These are phyloP conservation scores for Phaseolus coccineus DNA, from an alignment of 331 rosid genomes.

Conservation along the genomic window DNA sequence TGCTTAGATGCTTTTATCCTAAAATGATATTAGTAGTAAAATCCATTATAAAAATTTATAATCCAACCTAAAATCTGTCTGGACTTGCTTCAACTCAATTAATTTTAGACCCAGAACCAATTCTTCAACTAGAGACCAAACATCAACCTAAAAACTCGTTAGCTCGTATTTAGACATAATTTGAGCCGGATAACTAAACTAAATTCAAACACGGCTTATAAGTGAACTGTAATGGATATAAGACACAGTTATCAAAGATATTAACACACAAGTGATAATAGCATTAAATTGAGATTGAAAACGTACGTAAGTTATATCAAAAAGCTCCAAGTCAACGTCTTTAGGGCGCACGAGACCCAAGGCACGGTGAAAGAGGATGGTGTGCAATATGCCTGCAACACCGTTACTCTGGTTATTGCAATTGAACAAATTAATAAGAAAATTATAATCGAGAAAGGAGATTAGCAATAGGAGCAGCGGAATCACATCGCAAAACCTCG, in stretches of 20 bases:
- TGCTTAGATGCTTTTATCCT: not conserved
- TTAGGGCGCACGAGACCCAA: slow-evolving; percentile 98
- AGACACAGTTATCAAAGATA: not conserved
- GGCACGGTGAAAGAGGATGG: slow-evolving; percentile 90
- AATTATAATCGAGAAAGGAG: not conserved
- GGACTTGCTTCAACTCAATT: not conserved
- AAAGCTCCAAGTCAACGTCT: slow-evolving; percentile 89
- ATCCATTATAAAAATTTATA: not conserved
- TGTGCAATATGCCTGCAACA: slow-evolving; percentile 88
- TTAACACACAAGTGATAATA: not conserved
- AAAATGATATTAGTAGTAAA: not conserved
- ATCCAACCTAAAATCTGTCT: too few species aligned
- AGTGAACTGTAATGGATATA: not conserved
- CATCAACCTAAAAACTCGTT: not conserved
- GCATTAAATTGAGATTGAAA: slow-evolving; percentile 8
- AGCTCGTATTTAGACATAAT: not conserved
- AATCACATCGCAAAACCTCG: slow-evolving; percentile 90
- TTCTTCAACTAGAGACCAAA: not conserved
- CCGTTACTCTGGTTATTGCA: not conserved
- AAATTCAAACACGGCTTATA: not conserved
- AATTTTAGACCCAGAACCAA: not conserved
- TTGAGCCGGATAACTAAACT: not conserved
- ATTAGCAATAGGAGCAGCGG: slow-evolving; percentile 6
- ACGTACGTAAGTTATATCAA: slow-evolving; percentile 91
- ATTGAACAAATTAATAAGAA: slow-evolving; percentile 1